These are phyloP conservation scores for Hypoxylon cercidicola DNA, from an alignment of 495 filamentous ascomycete species.

Conservation along the genomic window DNA sequence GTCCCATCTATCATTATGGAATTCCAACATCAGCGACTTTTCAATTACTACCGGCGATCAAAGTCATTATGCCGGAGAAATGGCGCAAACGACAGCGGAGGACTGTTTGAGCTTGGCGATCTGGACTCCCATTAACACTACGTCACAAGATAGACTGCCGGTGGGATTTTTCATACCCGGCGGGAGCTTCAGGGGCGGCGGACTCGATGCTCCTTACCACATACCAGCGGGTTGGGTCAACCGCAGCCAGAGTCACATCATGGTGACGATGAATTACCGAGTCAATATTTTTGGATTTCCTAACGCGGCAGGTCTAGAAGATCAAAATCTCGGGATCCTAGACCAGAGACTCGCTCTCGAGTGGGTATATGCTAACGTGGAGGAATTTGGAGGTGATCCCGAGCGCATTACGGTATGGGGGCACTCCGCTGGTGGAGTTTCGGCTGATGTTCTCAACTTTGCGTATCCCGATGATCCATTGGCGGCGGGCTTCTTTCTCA, in stretches of 20 bases:
- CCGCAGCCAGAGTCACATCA: slow-evolving; percentile 59
- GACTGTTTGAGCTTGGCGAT: slow-evolving; percentile 66
- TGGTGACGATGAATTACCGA: slow-evolving; percentile 69
- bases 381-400: slow-evolving; percentile 73
- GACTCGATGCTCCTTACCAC: slow-evolving; percentile 56
- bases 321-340: slow-evolving; percentile 62
- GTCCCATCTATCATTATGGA: slow-evolving; percentile 46
- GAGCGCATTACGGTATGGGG: slow-evolving; percentile 67
- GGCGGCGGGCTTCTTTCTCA: slow-evolving; percentile 55
- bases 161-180: slow-evolving; percentile 62
- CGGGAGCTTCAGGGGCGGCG: slow-evolving; percentile 56
- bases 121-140: slow-evolving; percentile 56
- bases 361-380: slow-evolving; percentile 76
- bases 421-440: slow-evolving; percentile 58
- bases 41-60: slow-evolving; percentile 47
- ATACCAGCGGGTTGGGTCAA: slow-evolving; percentile 55
- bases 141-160: slow-evolving; percentile 48
- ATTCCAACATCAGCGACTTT: slow-evolving; percentile 49
- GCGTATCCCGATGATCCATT: slow-evolving; percentile 60
- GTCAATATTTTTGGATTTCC: slow-evolving; percentile 71
- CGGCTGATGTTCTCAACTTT: slow-evolving; percentile 56
- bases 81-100: slow-evolving; percentile 54
- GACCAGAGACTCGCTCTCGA: slow-evolving; percentile 69
- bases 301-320: slow-evolving; percentile 51
- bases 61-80: slow-evolving; percentile 43